phyloP scores from a whole-genome alignment of 805 yeast species.

The Danielia reshetovae region DNA sequence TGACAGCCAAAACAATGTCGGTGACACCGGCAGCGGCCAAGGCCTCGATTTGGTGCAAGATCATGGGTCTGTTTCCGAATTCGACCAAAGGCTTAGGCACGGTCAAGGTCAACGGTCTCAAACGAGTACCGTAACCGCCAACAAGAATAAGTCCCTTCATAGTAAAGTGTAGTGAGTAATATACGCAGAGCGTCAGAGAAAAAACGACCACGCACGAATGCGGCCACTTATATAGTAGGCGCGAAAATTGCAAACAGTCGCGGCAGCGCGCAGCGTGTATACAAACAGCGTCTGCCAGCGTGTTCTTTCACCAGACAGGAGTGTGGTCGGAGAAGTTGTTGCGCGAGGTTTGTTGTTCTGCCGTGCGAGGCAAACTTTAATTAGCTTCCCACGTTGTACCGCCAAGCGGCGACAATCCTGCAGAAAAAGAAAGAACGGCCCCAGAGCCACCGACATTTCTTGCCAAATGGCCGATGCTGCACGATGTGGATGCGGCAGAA shows the following conservation, averaged over 20 bases:
- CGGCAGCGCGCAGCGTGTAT: constrained; percentile 1
- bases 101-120: constrained; percentile 95
- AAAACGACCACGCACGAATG: constrained; percentile 6
- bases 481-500: no score
- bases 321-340: no score
- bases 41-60: constrained; percentile 97
- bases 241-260: constrained; percentile 10
- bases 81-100: constrained; percentile 96
- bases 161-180: constrained; percentile 32
- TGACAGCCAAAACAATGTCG: constrained; percentile 96
- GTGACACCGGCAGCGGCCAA: constrained; percentile 98
- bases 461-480: no score
- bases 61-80: constrained; percentile 99
- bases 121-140: constrained; percentile 99
- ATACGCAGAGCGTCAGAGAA: neutral
- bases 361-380: no score
- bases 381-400: no score
- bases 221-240: constrained; percentile 5
- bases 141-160: constrained; percentile 98
- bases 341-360: no score
- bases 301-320: constrained; percentile 7
- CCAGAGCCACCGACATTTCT: no score
- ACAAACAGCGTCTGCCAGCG: constrained; percentile 1
- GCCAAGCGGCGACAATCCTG: no score
- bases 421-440: no score